Percentiles rank a stretch among this genome's conserved stretches.
Conservation (phyloP, 208 protist genomes). For the Crithidia fasciculata region DNA sequence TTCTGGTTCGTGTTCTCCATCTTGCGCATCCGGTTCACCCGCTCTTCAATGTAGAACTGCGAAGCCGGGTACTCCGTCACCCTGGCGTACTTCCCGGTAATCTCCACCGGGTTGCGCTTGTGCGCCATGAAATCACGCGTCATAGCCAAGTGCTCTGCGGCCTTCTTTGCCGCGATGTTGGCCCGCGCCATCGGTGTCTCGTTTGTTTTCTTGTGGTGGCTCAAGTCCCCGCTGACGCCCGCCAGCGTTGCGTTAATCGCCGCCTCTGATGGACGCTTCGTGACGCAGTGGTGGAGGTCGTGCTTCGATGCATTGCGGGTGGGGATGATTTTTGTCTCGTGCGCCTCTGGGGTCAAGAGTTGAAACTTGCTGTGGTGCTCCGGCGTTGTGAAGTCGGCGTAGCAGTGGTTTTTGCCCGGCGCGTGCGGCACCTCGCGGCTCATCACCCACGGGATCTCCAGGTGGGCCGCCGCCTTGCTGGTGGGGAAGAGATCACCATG, state of each 20-base stretch:
- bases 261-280: constrained; percentile 34
- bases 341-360: constrained; percentile 40
- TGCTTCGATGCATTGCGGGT: constrained; percentile 17
- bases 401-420: constrained; percentile 61
- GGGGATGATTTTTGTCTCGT: constrained; percentile 30
- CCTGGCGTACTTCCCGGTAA: constrained; percentile 27
- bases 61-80: constrained; percentile 33
- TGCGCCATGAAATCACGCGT: constrained; percentile 62
- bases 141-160: constrained; percentile 57
- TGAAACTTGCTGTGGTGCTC: constrained; percentile 57
- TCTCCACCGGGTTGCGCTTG: constrained; percentile 30
- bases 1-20: constrained; percentile 68
- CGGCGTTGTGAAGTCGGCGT: constrained; percentile 47
- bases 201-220: constrained; percentile 40
- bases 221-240: constrained; percentile 42
- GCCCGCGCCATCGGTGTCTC: constrained; percentile 53
- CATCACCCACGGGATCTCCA: constrained; percentile 67
- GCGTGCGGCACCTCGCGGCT: constrained; percentile 45
- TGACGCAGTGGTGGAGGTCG: constrained; percentile 34
- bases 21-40: constrained; percentile 42
- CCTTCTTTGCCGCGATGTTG: constrained; percentile 72
- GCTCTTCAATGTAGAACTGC: constrained; percentile 34
- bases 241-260: constrained; percentile 33
- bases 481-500: constrained; percentile 86
- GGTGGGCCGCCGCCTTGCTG: constrained; percentile 76